Percentiles rank a stretch among this genome's conserved stretches.
Evolutionary conservation across 2,329 filamentous ascomycete genomes (phyloP).

Genomic region (Hymenoscyphus scutula): DNA sequence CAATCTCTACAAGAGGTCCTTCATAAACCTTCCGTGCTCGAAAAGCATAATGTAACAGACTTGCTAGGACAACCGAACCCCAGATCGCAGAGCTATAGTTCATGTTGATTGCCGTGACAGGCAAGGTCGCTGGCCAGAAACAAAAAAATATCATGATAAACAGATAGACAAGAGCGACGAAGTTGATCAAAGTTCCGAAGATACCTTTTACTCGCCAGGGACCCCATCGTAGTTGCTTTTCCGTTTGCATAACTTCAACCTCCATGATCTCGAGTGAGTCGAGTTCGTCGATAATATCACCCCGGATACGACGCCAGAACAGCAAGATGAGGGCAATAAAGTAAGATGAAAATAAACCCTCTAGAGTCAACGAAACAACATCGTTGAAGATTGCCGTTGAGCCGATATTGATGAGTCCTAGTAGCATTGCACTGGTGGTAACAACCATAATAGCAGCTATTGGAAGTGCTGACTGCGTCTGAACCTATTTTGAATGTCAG

Average conservation of each 20-base stretch:
- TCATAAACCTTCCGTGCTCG: neutral
- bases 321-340: conserved; percentile 3
- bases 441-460: conserved; percentile 34
- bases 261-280: neutral
- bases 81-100: conserved; percentile 7
- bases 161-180: conserved; percentile 4
- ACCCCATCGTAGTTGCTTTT: conserved; percentile 7
- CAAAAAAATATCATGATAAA: conserved; percentile 9
- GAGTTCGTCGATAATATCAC: conserved; percentile 1
- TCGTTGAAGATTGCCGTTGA: conserved; percentile 49
- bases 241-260: neutral
- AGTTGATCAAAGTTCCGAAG: neutral
- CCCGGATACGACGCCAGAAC: conserved; percentile 8
- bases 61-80: conserved; percentile 2
- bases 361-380: conserved; percentile 40
- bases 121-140: conserved; percentile 3
- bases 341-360: conserved; percentile 7
- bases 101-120: conserved; percentile 2
- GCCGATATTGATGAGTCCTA: conserved; percentile 45
- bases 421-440: conserved; percentile 10
- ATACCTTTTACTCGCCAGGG: conserved; percentile 9
- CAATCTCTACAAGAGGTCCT: conserved; percentile 7
- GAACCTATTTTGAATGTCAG: conserved; percentile 3
- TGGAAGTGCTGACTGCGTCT: conserved; percentile 34
- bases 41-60: neutral